These are phyloP conservation scores for Pilobolus umbonatus DNA, from an alignment of 192 early-diverging fungal genomes.

Conservation along the genomic window DNA sequence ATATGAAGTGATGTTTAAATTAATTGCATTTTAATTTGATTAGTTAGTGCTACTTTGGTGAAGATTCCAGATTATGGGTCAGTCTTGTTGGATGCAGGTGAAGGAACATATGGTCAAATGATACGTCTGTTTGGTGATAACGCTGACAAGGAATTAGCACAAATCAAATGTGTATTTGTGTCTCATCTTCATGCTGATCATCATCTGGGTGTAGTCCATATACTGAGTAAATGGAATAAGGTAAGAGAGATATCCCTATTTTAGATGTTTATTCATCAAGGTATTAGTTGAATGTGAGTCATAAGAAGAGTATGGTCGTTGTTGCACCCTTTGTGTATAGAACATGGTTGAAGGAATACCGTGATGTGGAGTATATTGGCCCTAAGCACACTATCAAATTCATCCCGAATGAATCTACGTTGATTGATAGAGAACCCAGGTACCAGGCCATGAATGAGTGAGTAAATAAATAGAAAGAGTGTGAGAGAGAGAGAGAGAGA, in stretches of 20 bases:
- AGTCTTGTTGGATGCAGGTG: slow-evolving; percentile 86
- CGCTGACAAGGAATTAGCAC: slow-evolving; percentile 49
- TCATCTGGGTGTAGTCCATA: slow-evolving; percentile 76
- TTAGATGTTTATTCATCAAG: not conserved
- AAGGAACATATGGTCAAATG: slow-evolving; percentile 83
- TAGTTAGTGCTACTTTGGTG: slow-evolving; percentile 80
- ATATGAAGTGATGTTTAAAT: not conserved
- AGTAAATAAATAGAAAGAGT: no score
- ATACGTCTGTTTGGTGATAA: slow-evolving; percentile 65
- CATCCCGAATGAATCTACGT: slow-evolving; percentile 39
- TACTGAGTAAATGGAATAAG: slow-evolving; percentile 70
- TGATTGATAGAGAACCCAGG: not conserved
- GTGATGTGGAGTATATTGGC: slow-evolving; percentile 64
- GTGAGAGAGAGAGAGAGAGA: not conserved
- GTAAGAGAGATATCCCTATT: slow-evolving; percentile 23
- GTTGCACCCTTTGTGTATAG: slow-evolving; percentile 56
- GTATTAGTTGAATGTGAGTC: slow-evolving; percentile 14
- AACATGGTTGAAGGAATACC: slow-evolving; percentile 62
- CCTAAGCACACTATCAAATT: slow-evolving; percentile 39
- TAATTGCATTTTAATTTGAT: not conserved
- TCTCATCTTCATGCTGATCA: slow-evolving; percentile 99
- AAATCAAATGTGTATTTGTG: slow-evolving; percentile 74
- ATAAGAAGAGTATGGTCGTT: slow-evolving; percentile 31
- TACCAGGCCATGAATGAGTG: not conserved
- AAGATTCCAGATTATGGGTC: slow-evolving; percentile 56